Conservation (phyloP, 768 basidiomycete species). For the Suillus clintonianus region DNA sequence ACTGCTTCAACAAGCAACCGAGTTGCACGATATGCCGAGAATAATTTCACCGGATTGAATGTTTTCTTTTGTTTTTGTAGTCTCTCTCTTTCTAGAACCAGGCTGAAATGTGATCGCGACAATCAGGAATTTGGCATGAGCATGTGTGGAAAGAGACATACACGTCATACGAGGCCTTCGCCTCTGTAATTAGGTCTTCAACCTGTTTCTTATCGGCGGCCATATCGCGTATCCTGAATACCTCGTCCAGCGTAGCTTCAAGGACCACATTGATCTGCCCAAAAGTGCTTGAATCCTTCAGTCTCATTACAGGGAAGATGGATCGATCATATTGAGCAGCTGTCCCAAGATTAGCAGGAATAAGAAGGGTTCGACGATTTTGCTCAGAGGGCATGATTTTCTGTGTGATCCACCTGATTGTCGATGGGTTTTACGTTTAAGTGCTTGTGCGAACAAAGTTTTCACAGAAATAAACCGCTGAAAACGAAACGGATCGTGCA, state of each 20-base stretch:
- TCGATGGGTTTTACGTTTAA: neutral
- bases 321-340: conserved; percentile 5
- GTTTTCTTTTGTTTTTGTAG: conserved; percentile 7
- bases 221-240: conserved; percentile 5
- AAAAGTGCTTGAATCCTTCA: neutral
- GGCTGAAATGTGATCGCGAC: neutral
- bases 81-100: neutral
- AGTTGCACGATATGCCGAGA: conserved; percentile 6
- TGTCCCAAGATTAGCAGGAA: conserved; percentile 5
- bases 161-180: conserved; percentile 8
- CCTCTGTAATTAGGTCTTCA: neutral
- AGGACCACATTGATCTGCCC: conserved; percentile 5
- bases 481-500: neutral
- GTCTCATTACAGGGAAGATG: conserved; percentile 11
- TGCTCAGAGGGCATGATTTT: neutral
- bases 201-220: neutral
- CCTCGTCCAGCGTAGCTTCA: conserved; percentile 13
- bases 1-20: conserved; percentile 8
- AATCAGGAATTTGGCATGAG: neutral
- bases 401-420: no score
- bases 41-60: conserved; percentile 4
- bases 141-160: neutral
- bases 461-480: neutral
- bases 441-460: neutral
- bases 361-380: neutral